Evolutionary conservation across 495 filamentous ascomycete species (phyloP), one percentile per base, ranked within the genome.

Genomic region (Geoglossum glabrum): DNA sequence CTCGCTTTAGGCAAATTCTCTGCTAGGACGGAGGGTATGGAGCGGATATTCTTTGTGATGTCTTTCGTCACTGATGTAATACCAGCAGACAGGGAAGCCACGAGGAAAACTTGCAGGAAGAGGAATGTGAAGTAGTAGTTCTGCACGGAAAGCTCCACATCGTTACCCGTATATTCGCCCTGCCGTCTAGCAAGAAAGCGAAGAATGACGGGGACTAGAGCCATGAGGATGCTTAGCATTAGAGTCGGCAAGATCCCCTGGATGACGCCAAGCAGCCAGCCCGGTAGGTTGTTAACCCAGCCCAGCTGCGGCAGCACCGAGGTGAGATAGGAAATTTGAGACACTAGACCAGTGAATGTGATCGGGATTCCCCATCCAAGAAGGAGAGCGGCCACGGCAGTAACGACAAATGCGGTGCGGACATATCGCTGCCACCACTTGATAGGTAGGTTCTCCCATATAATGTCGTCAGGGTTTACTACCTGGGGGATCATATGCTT

Each of bases 391-490:
- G 71, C 67, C 13, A 90, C 85, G 27, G 86, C 59, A 40, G 72
- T 71, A 28, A 87, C 69, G 23, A 92, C 81, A 30, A 80, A 65
- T 55, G 72, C 76, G 43, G 80, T 83, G 31, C 92, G 81, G 25
- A 86, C 61, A 75, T 90, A 94, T 51, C 82, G 79, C 63, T 88
- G 81, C 86, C 87, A 96, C 92, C 93, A 97, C 63, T 79, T 84
- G 63, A 96, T 84, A 1, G 86, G 90, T 85, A 98, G 90, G 67
- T 98, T 98, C 60, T 94, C 86, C 92, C 92, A 98, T 54, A 96
- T 76, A 21, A 98, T 90, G 68, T 97, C 90, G 57, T 86, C 81
- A 0, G 93, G 92, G 30, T 85, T 87, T 50, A 98, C 90, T 65
- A 96, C 92, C 19, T 96, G 84, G 47, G 84, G 77, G 1, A 86